Evolutionary conservation across 2,329 filamentous ascomycete genomes (phyloP), one percentile per base, ranked within the genome.

Genomic region (Penicillium sp.): DNA sequence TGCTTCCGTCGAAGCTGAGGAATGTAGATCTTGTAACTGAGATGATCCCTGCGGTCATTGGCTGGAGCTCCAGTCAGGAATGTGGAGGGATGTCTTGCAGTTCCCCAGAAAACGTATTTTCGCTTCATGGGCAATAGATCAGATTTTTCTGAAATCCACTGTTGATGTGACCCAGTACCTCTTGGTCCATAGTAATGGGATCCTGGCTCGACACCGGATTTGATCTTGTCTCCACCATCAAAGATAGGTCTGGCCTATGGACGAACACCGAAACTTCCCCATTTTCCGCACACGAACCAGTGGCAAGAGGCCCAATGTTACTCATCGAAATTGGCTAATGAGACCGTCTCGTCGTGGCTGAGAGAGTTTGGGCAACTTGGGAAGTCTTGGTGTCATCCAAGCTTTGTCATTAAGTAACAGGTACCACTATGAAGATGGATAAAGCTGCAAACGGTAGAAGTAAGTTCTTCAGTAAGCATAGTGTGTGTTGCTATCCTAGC

Each of bases 301-400:
- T 37, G 20, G n/a, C 26, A 25, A 49, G 22, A 9, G 2, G 14
- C 27, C 18, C 14, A n/a, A 23, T 9, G 4, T 15, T n/a, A 51
- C 12, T 37, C 50, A 51, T 22, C 3, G n/a, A 7, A 5, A 18
- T 53, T 25, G 29, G 44, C 11, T 33, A 29, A 22, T 27, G 29
- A n/a, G n/a, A 15, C 23, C 53, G 47, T 35, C 43, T 18, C 27
- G 14, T 25, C 14, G 23, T 49, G 27, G 44, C 26, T 29, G 35
- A 18, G 22, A 22, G 27, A 14, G 12, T 18, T 47, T 40, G 42
- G 22, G 43, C 15, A 37, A 37, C 27, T 44, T 33, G 43, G 41
- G 33, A 55, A 58, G 53, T 61, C 58, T 56, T 53, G 49, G 31
- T 54, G 51, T 62, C 61, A 63, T 60, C 54, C 58, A 60, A 29